Conservation (phyloP, 2,329 filamentous ascomycete species). For the Trichoderma polysporum region DNA sequence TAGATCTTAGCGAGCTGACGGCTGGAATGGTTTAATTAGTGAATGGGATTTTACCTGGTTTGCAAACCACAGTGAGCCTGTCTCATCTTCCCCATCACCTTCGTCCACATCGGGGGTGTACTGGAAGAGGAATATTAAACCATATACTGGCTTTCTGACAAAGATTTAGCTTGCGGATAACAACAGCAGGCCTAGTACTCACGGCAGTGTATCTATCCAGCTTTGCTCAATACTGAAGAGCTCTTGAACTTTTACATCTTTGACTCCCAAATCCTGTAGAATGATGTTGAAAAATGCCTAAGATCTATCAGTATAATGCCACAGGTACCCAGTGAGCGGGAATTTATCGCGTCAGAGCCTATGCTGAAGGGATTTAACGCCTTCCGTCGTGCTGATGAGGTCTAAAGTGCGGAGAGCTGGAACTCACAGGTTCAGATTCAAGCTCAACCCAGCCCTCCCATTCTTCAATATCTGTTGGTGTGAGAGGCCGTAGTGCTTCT, state of each 20-base stretch:
- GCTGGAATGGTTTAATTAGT: neutral
- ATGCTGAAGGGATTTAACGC: too few species aligned
- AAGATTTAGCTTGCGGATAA: neutral
- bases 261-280: constrained; percentile 73
- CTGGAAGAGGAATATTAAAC: constrained; percentile 85
- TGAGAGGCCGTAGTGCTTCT: constrained; percentile 48
- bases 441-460: constrained; percentile 81
- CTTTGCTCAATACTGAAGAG: constrained; percentile 70
- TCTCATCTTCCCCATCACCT: constrained; percentile 51
- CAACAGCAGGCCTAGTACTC: constrained; percentile 29
- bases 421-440: constrained; percentile 81
- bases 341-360: neutral
- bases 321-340: neutral
- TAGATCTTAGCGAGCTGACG: neutral
- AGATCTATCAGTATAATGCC: neutral
- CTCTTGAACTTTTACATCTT: constrained; percentile 72
- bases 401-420: neutral
- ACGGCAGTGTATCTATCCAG: constrained; percentile 63
- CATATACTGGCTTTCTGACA: constrained; percentile 68
- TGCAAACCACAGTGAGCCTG: constrained; percentile 76
- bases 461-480: constrained; percentile 52
- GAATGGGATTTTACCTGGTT: constrained; percentile 65
- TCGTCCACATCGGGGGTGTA: constrained; percentile 61
- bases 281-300: constrained; percentile 86
- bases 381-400: neutral